Evolutionary conservation across 2,329 filamentous ascomycete genomes (phyloP).

Genomic region (Venturiaceae sp.): DNA sequence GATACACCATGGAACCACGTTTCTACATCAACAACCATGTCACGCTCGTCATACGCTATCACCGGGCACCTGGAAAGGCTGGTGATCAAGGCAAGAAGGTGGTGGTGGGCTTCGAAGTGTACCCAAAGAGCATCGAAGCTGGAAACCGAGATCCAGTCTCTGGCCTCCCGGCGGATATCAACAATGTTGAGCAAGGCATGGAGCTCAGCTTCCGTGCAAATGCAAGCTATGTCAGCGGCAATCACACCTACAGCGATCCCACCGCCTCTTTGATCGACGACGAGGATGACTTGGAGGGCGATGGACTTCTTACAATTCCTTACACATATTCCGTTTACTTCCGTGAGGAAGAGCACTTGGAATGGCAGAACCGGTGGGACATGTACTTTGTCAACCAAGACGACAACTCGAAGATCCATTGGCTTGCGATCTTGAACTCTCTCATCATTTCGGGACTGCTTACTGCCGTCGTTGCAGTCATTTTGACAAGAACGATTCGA

Average conservation of each 20-base stretch:
- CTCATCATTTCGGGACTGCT: constrained; percentile 72
- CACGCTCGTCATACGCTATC: constrained; percentile 73
- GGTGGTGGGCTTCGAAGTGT: constrained; percentile 83
- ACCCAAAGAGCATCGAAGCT: constrained; percentile 69
- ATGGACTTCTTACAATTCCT: constrained; percentile 52
- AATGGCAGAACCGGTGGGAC: constrained; percentile 82
- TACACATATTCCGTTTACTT: constrained; percentile 90
- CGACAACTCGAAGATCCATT: constrained; percentile 72
- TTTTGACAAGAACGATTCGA: constrained; percentile 67
- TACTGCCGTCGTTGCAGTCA: constrained; percentile 70
- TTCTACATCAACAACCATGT: constrained; percentile 84
- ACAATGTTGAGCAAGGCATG: constrained; percentile 53
- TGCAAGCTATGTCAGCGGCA: constrained; percentile 41
- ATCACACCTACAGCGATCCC: constrained; percentile 43
- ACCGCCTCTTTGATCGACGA: constrained; percentile 33
- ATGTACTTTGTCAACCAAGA: constrained; percentile 84
- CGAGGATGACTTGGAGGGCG: constrained; percentile 43
- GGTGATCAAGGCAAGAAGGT: constrained; percentile 66
- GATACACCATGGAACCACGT: constrained; percentile 47
- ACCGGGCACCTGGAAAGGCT: constrained; percentile 57
- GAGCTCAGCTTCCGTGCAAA: constrained; percentile 61
- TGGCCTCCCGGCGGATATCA: constrained; percentile 60
- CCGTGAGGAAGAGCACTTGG: constrained; percentile 67
- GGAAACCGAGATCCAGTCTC: constrained; percentile 45
- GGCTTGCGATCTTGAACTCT: constrained; percentile 82